A percentile compares a stretch with the other conserved stretches of the same genome.
phyloP scores from a whole-genome alignment of 495 filamentous ascomycete species.

The Xylaria nigripes region DNA sequence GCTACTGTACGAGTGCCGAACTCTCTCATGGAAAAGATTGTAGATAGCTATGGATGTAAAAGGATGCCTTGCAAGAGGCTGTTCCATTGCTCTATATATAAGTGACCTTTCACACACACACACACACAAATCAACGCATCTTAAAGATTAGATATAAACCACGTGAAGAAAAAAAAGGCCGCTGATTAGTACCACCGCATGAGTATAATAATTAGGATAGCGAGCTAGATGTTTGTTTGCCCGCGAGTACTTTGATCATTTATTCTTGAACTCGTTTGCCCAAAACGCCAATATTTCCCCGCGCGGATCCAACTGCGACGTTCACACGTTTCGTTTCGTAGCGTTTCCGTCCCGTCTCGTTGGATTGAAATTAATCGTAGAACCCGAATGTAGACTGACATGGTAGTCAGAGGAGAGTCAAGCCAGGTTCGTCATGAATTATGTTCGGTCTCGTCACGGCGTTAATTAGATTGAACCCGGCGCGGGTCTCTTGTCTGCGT shows the following conservation, averaged over 20 bases:
- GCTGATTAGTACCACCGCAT: too few relatives aligned
- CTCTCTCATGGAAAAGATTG: too few relatives aligned
- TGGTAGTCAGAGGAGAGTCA: background rate
- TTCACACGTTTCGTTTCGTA: too few relatives aligned
- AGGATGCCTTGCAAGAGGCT: background rate
- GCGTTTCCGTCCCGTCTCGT: too few relatives aligned
- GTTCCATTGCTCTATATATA: background rate
- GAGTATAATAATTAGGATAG: too few relatives aligned
- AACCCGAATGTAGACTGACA: background rate
- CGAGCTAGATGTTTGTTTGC: background rate
- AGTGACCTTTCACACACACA: background rate
- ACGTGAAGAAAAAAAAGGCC: background rate
- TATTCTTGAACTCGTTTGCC: too few relatives aligned
- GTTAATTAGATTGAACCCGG: too few relatives aligned
- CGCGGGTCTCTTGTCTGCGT: background rate
- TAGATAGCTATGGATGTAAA: background rate
- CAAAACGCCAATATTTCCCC: too few relatives aligned
- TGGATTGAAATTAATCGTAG: too few relatives aligned
- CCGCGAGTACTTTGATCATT: too few relatives aligned
- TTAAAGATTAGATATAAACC: conserved; percentile 17
- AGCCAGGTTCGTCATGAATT: background rate
- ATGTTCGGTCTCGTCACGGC: background rate
- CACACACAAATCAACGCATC: background rate
- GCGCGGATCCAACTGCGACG: too few relatives aligned
- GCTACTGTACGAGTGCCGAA: too few relatives aligned